phyloP scores from a whole-genome alignment of 75 land plant species.

The Adiantum capillusveneris region DNA sequence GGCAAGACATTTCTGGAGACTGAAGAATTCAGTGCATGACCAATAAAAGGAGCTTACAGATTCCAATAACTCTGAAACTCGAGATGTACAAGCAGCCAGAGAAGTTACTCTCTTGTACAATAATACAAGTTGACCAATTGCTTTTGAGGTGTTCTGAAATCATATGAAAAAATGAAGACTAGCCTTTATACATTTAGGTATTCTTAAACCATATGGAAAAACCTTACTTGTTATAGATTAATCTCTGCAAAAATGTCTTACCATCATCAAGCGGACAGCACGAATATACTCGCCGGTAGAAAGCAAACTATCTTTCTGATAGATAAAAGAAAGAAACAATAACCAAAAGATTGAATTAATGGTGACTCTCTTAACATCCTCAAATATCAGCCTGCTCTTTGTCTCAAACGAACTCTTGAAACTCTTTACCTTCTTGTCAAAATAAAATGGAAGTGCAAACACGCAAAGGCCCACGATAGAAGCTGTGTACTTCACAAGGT shows the following conservation, averaged over 20 bases:
- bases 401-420: no score
- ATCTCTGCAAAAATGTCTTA: slow-evolving; percentile 3
- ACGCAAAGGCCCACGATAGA: slow-evolving; percentile 35
- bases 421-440: slow-evolving; percentile 20
- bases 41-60: slow-evolving; percentile 21
- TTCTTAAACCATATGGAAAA: no score
- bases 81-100: slow-evolving; percentile 37
- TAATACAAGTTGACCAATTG: slow-evolving; percentile 38
- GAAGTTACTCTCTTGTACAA: slow-evolving; percentile 38
- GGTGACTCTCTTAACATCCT: no score
- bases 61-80: slow-evolving; percentile 39
- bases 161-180: no score
- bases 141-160: slow-evolving; percentile 34
- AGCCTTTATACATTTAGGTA: no score
- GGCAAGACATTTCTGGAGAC: no score
- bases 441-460: slow-evolving; percentile 37
- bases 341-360: no score
- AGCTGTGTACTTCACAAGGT: slow-evolving; percentile 31
- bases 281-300: slow-evolving; percentile 40
- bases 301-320: slow-evolving; percentile 14
- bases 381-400: no score
- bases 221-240: no score
- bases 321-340: no score
- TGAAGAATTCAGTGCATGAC: no score
- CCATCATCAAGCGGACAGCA: slow-evolving; percentile 42